These are phyloP conservation scores for Fragaria vesca DNA, from an alignment of 306 rosid genomes.

Conservation along the genomic window DNA sequence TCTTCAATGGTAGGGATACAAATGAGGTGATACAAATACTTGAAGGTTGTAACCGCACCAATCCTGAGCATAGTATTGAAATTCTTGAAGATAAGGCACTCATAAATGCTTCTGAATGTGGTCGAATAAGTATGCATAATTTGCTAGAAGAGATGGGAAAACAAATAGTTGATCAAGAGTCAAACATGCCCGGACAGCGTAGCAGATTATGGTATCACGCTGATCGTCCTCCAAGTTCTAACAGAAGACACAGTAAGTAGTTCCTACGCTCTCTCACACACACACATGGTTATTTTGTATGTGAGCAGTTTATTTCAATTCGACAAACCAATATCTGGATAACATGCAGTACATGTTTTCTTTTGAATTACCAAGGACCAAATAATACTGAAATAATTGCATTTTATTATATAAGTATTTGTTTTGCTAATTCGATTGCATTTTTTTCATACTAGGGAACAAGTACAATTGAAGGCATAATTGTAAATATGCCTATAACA, in stretches of 20 bases:
- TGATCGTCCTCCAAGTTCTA: neutral
- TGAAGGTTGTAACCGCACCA: conserved; percentile 10
- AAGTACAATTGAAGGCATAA: neutral
- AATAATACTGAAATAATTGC: no score
- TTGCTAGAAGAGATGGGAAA: conserved; percentile 41
- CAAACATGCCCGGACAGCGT: conserved; percentile 17
- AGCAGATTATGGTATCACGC: conserved; percentile 26
- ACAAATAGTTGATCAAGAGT: conserved; percentile 24
- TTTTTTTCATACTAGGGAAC: neutral
- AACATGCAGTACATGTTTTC: no score
- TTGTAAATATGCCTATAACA: neutral
- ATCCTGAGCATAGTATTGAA: neutral
- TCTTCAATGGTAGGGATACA: no score
- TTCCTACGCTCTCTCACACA: no score
- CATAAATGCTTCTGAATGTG: neutral
- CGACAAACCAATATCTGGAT: no score
- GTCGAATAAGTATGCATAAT: conserved; percentile 32
- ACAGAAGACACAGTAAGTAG: neutral
- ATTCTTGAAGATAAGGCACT: neutral
- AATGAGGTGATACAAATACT: no score
- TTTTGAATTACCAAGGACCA: no score
- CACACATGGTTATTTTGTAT: no score
- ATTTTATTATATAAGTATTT: neutral
- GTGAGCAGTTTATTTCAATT: no score
- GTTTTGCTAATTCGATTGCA: conserved; percentile 23